Evolutionary conservation across 2,329 filamentous ascomycete species (phyloP), one percentile per base, ranked within the genome.

Genomic region (Colletotrichum karsti): DNA sequence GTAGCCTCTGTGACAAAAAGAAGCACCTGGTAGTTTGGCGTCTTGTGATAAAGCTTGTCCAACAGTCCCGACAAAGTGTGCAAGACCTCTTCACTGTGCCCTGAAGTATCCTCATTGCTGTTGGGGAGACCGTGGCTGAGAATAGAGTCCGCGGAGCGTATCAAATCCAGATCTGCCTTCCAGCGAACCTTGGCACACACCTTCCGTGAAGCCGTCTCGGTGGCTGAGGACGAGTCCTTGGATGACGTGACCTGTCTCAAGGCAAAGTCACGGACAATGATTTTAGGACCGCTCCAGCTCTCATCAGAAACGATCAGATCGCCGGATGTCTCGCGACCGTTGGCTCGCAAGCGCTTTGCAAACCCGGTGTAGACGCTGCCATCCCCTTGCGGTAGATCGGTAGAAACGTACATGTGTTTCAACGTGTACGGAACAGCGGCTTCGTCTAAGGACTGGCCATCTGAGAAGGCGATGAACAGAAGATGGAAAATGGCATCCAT

Each of bases 401-500:
- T 39, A 3, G 63, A 44, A 4, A 66, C 13, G 8, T 39, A 66
- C 57, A 66, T 66, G 5, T 55, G 35, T 5, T 55, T 30, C 3
- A 66, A 26, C 3, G 46, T 55, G 41, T 66, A 66, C 2, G 63
- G 63, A 1, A 66, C 63, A 2, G 63, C 63, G 6, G 63, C 63
- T 18, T 66, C 56, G 0, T 61, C 22, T 3, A 66, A 8, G 3
- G 30, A 57, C 33, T 55, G 44, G 4, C 63, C 56, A 10, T 62
- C 63, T 2, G 46, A 39, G 18, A 66, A 62, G 10, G 63, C 46
- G 30, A 62, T 60, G 41, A 72, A 57, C n/a, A 67, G 56, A 18
- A 70, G 48, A 18, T 74, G 74, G 3, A 75, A 53, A 12, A 73
- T 62, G 37, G 66, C 57, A 56, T 80, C 77, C 24, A 80, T 70